These are phyloP conservation scores for Aspergillus homomorphus DNA, from an alignment of 495 filamentous ascomycete species.

Conservation along the genomic window DNA sequence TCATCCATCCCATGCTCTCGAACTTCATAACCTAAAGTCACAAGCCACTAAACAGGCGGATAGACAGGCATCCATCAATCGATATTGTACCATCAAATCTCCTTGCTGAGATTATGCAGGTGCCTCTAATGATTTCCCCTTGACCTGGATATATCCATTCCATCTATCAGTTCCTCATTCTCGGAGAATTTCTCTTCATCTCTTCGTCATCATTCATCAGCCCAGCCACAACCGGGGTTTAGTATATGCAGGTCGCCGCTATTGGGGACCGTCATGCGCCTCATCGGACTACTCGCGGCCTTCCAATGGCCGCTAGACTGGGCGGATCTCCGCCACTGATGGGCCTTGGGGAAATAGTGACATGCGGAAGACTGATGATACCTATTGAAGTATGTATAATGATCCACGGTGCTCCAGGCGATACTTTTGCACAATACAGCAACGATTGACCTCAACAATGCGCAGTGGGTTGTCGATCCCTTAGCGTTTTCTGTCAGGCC, in stretches of 20 bases:
- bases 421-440: constrained; percentile 16
- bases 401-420: constrained; percentile 9
- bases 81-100: neutral
- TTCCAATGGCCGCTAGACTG: neutral
- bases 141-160: constrained; percentile 17
- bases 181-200: constrained; percentile 21
- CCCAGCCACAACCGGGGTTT: constrained; percentile 6
- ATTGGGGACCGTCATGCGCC: neutral
- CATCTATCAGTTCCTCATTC: constrained; percentile 13
- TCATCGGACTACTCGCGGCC: neutral
- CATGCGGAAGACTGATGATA: neutral
- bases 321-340: neutral
- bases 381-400: constrained; percentile 3
- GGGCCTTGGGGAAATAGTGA: neutral
- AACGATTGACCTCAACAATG: constrained; percentile 14
- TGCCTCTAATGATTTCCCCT: neutral
- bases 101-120: neutral
- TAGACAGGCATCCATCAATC: neutral
- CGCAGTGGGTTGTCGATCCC: constrained; percentile 14
- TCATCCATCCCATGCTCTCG: too few species aligned
- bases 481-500: constrained; percentile 17
- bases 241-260: neutral
- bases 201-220: constrained; percentile 2
- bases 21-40: neutral
- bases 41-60: neutral